Base-by-base conservation (phyloP, 2,329 filamentous ascomycete species). In the Trichoderma endophyticum region DNA sequence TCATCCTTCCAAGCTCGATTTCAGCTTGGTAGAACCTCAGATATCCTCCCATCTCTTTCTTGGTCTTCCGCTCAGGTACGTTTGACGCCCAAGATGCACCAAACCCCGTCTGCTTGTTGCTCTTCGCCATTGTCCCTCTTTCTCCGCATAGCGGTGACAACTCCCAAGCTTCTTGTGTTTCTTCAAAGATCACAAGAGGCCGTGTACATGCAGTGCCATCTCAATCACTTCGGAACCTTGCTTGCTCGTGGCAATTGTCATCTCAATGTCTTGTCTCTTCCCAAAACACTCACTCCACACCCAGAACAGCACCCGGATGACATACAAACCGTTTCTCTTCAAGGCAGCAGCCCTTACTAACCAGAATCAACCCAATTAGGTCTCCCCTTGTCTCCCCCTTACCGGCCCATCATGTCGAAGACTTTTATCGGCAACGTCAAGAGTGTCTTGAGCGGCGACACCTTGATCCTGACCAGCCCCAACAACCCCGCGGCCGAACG, bases 401-500 rank as follows among this genome's bases (percentile, higher is more conserved):
- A 51, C 62, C 36, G 72, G 72, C 72, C 62, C 78, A 83, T 71
- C 78, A 86, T 88, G 85, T 83, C 82, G 72, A 88, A 87, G 81
- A 82, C 82, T 69, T 88, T 89, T 77, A 82, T 90, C 81, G 89
- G 91, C 80, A 92, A 91, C 79, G 95, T 98, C 83, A 99, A 99
- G 88, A 93, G 92, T 81, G 93, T 97, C 77, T 86, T 97, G 79
- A 98, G 95, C 79, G 96, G 96, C 78, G 96, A 98, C 86, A 97
- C 95, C 32, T 84, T 98, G 77, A 86, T 98, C 75, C 86, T 98
- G 78, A 90, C 91, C 77, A 94, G 93, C 82, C 87, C 93, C 80
- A 91, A 91, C 82, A 95, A 97, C 81, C 92, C 93, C 43, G 87
- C 89, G 75, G 89, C 92, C 82, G 96, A 98, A 85, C 92, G 94